Evolutionary conservation across 2,329 filamentous ascomycete species (phyloP).

Genomic region (Neoascochyta sp.): DNA sequence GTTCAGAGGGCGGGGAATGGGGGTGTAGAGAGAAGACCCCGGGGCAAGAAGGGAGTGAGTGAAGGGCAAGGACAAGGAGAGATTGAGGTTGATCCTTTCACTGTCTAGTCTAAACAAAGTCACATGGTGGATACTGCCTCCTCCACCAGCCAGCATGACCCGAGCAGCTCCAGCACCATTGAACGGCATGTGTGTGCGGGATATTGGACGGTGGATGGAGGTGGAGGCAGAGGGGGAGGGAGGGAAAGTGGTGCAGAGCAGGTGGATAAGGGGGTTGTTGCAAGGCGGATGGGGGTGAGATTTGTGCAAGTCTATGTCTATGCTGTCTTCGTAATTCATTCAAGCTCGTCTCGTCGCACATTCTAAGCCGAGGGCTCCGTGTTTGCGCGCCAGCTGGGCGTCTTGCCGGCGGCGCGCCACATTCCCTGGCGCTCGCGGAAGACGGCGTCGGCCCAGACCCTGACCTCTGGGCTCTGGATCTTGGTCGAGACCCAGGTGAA

Average conservation of each 20-base stretch:
- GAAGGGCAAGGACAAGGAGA: slow-evolving; percentile 6
- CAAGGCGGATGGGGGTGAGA: background rate
- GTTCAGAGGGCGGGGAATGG: slow-evolving; percentile 21
- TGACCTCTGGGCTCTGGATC: slow-evolving; percentile 73
- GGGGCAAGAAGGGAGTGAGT: too few species aligned
- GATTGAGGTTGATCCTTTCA: too few species aligned
- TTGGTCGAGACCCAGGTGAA: slow-evolving; percentile 74
- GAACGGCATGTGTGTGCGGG: slow-evolving; percentile 26
- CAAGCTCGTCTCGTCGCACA: too few species aligned
- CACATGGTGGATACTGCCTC: too few species aligned
- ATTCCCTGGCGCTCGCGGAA: slow-evolving; percentile 71
- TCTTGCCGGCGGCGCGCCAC: slow-evolving; percentile 54
- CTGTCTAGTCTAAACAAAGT: too few species aligned
- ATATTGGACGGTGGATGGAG: slow-evolving; percentile 33
- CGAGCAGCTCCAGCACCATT: too few species aligned
- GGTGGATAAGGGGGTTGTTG: slow-evolving; percentile 17
- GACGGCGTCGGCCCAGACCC: slow-evolving; percentile 73
- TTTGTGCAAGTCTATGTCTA: slow-evolving; percentile 6
- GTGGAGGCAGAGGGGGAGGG: slow-evolving; percentile 15
- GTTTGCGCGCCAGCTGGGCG: slow-evolving; percentile 27
- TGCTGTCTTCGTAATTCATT: background rate
- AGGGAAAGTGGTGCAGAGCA: slow-evolving; percentile 19
- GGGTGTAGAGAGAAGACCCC: too few species aligned
- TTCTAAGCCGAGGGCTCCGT: slow-evolving; percentile 26
- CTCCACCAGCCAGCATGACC: too few species aligned